Evolutionary conservation across 2,329 filamentous ascomycete genomes (phyloP), one percentile per base, ranked within the genome.

Genomic region (Thelonectria discophora): DNA sequence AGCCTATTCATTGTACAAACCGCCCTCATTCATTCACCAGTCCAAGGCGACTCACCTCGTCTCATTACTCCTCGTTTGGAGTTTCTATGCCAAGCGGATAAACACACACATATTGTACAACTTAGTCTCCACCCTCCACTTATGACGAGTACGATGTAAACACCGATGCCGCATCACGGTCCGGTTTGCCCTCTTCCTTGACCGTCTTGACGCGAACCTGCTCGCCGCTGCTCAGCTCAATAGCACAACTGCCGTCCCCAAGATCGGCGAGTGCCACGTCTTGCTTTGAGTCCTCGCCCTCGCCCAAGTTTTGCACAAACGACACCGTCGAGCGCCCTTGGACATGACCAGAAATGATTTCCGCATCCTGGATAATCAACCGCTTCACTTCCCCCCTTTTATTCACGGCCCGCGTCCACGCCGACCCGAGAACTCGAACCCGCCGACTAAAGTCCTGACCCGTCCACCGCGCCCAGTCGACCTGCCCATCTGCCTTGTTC

Each of bases 361-460:
- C 72, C 0, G 75, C 65, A 12, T 77, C 73, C 21, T 76, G 72
- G 5, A 85, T 63, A 42, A 84, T 78, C 10, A 82, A 65, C 20
- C 81, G 75, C 65, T 74, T 77, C 9, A 18, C 45, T 4, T 61
- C 56, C 0, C 70, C 71, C 20, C 64, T 72, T 20, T 55, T 62
- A 11, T 66, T 70, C 2, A 76, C 49, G 1, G 75, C 71, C 46
- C 68, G 70, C 55, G 80, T 89, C 91, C 92, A 96, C 6, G 92
- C 74, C 5, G 86, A 79, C 0, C 88, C 88, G 13, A 94, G 78
- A 0, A 89, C 88, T 9, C 84, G 81, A 52, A 85, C 79, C 5
- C 85, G 82, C 5, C 84, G 80, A 6, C 78, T 72, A 15, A 94
- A 82, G 1, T 86, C 81, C 3, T 80, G 76, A n/a, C 81, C 77